phyloP scores from a whole-genome alignment of 495 filamentous ascomycete species.

The Penicillium arizonense region DNA sequence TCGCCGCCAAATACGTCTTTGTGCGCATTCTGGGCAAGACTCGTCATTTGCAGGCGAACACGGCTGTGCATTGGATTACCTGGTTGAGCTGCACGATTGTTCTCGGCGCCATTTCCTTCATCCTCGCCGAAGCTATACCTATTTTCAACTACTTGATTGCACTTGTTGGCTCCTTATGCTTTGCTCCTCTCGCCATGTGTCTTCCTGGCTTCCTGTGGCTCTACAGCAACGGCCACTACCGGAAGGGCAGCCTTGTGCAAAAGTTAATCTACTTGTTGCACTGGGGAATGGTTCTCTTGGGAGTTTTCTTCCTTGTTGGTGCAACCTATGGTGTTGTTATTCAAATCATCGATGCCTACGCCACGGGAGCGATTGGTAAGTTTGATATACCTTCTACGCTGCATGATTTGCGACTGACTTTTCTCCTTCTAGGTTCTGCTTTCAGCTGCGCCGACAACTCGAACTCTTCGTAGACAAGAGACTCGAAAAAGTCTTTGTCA shows the following conservation, averaged over 20 bases:
- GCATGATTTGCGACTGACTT: not conserved
- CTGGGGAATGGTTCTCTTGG: conserved; percentile 13
- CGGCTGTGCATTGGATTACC: conserved; percentile 34
- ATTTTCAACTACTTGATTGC: conserved; percentile 62
- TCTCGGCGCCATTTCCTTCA: conserved; percentile 58
- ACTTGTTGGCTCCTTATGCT: conserved; percentile 31
- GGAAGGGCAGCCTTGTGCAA: conserved; percentile 12
- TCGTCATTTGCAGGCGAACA: conserved; percentile 51
- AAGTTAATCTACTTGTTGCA: conserved; percentile 12
- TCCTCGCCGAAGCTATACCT: conserved; percentile 65
- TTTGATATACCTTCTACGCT: not conserved
- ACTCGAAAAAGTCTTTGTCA: not conserved
- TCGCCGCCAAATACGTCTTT: conserved; percentile 57
- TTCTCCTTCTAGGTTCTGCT: not conserved
- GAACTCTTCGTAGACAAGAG: conserved; percentile 1
- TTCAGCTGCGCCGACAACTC: conserved; percentile 15
- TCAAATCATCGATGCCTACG: conserved; percentile 15
- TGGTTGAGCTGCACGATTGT: conserved; percentile 54
- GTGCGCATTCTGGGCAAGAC: conserved; percentile 52
- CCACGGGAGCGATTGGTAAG: conserved; percentile 18
- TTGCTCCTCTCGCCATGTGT: conserved; percentile 31
- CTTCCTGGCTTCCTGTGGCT: conserved; percentile 45
- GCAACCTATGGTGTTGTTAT: conserved; percentile 18
- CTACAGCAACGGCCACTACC: conserved; percentile 32
- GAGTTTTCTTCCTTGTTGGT: conserved; percentile 21